Evolutionary conservation across 108 stramenopile genomes (phyloP).

Genomic region (Fragilaria crotonensis): DNA sequence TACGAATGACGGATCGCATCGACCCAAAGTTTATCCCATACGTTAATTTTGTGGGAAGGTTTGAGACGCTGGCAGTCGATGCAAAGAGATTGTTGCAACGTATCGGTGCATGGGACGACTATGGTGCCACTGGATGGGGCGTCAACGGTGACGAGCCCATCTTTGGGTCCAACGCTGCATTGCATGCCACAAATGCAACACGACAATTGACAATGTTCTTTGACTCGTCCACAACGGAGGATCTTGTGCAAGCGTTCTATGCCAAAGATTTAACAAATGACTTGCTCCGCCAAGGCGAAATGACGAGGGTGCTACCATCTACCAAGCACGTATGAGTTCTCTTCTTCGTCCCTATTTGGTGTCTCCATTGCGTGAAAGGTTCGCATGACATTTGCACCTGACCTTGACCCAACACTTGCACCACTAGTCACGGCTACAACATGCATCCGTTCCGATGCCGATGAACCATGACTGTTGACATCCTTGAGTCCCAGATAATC

Average conservation of each 20-base stretch:
- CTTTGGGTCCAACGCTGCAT: conserved; percentile 14
- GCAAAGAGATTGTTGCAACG: conserved; percentile 16
- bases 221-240: neutral
- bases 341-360: too few species aligned
- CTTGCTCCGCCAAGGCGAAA: too few species aligned
- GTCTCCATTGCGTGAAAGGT: too few species aligned
- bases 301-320: too few species aligned
- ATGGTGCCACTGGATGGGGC: conserved; percentile 41
- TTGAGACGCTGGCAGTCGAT: conserved; percentile 19
- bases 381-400: too few species aligned
- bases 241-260: neutral
- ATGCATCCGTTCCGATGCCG: too few species aligned
- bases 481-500: too few species aligned
- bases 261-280: neutral
- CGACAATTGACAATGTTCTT: neutral
- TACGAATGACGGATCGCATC: neutral
- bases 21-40: neutral
- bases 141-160: conserved; percentile 20
- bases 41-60: conserved; percentile 28
- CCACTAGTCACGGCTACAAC: too few species aligned
- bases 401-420: too few species aligned
- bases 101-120: conserved; percentile 32
- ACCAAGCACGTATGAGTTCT: too few species aligned
- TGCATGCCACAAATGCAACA: neutral
- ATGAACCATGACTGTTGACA: too few species aligned